These are phyloP conservation scores for Psidium friedrichsthalianum DNA, from an alignment of 345 rosid species.

Conservation along the genomic window DNA sequence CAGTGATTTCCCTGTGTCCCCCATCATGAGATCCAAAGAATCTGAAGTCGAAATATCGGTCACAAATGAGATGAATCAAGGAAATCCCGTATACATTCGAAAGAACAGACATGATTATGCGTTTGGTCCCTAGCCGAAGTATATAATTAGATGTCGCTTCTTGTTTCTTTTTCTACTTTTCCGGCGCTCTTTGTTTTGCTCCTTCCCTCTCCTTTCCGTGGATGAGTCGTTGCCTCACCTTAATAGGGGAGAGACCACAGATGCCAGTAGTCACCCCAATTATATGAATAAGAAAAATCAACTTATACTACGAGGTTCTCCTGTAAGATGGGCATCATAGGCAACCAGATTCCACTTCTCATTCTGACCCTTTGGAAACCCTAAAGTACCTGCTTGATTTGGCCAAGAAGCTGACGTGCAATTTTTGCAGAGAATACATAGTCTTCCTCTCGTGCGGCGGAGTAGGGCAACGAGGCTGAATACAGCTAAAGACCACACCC, in stretches of 20 bases:
- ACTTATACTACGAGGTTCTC: neutral
- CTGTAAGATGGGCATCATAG: neutral
- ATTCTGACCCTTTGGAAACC: neutral
- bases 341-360: neutral
- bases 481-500: neutral
- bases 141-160: neutral
- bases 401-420: neutral
- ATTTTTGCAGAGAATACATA: neutral
- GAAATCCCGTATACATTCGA: no score
- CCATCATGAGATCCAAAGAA: neutral
- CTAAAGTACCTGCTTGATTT: neutral
- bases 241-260: neutral
- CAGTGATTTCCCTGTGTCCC: fast-evolving
- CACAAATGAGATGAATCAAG: neutral
- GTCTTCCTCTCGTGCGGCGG: neutral
- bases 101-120: neutral
- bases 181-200: neutral
- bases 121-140: neutral
- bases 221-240: neutral
- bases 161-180: neutral
- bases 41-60: neutral
- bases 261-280: neutral
- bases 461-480: neutral
- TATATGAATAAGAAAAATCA: neutral
- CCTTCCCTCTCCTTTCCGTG: neutral